Percentiles rank a stretch among this genome's conserved stretches.
phyloP scores from a whole-genome alignment of 2,329 filamentous ascomycete genomes.

The Cladosporium phlei region DNA sequence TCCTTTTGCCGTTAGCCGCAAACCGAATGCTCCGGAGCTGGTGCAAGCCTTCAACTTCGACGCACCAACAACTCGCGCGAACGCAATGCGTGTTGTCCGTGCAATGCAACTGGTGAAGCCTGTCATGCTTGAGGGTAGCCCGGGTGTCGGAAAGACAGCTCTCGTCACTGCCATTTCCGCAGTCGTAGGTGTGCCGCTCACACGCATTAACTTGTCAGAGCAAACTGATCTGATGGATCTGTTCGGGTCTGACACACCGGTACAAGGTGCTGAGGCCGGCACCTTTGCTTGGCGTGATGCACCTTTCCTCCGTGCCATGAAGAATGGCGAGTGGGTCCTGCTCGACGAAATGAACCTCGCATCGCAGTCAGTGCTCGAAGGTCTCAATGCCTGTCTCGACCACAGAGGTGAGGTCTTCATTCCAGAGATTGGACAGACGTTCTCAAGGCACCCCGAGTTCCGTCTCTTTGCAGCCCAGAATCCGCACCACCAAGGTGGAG shows the following conservation, averaged over 20 bases:
- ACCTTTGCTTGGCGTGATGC: conserved; percentile 95
- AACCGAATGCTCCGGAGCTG: neutral
- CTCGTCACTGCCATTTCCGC: conserved; percentile 79
- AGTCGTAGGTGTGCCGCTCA: conserved; percentile 74
- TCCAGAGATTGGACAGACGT: conserved; percentile 89
- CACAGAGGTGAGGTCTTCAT: conserved; percentile 95
- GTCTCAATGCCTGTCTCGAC: conserved; percentile 91
- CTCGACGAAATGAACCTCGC: conserved; percentile 98
- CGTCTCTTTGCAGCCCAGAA: conserved; percentile 97
- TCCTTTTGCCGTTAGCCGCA: conserved; percentile 6
- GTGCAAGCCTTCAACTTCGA: conserved; percentile 63
- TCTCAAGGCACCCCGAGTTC: conserved; percentile 83
- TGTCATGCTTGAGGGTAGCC: conserved; percentile 89
- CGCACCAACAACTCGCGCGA: conserved; percentile 82
- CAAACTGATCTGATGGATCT: conserved; percentile 97
- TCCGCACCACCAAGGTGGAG: conserved; percentile 93
- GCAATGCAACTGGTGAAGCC: conserved; percentile 86
- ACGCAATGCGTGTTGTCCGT: conserved; percentile 84
- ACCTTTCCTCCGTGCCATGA: conserved; percentile 93
- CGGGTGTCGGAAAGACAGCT: conserved; percentile 97
- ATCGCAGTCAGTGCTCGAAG: conserved; percentile 93
- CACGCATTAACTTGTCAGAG: conserved; percentile 93
- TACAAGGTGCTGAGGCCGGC: conserved; percentile 86
- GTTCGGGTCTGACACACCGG: conserved; percentile 92
- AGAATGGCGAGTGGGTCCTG: conserved; percentile 91